Evolutionary conservation across 2,329 filamentous ascomycete species (phyloP).

Genomic region (Arthrobotrys entomopaga): DNA sequence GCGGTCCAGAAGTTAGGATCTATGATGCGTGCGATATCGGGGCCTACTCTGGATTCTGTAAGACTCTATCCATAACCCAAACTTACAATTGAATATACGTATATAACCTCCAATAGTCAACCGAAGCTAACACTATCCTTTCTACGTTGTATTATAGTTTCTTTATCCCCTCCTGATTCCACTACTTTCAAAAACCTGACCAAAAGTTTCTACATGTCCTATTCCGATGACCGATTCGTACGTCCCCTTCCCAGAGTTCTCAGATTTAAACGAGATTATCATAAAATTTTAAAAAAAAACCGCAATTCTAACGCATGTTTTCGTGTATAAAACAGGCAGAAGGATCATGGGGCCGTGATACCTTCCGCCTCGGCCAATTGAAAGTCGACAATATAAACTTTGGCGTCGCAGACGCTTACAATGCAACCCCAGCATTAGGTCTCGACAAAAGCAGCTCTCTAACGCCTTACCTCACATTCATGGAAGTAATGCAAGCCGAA

Average conservation of each 20-base stretch:
- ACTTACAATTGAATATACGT: neutral
- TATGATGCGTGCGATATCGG: constrained; percentile 2
- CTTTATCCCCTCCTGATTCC: constrained; percentile 21
- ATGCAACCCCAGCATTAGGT: constrained; percentile 21
- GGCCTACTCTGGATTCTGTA: constrained; percentile 33
- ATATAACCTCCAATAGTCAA: neutral
- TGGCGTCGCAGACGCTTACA: constrained; percentile 26
- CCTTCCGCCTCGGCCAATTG: constrained; percentile 31
- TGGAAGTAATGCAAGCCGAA: constrained; percentile 26
- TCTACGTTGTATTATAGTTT: constrained; percentile 6
- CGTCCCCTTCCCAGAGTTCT: neutral
- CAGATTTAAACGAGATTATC: neutral
- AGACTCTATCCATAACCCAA: neutral
- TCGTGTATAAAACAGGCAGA: constrained; percentile 1
- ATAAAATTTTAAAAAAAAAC: no score
- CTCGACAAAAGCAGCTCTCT: constrained; percentile 9
- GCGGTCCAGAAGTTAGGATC: constrained; percentile 4
- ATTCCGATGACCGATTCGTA: constrained; percentile 34
- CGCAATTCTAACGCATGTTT: neutral
- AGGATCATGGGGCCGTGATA: constrained; percentile 31
- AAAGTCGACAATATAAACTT: constrained; percentile 30
- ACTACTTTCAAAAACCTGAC: constrained; percentile 20
- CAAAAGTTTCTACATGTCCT: constrained; percentile 19
- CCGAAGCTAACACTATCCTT: neutral
- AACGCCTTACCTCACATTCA: constrained; percentile 23